phyloP scores from a whole-genome alignment of 345 rosid genomes.

The Murraya koenigii region DNA sequence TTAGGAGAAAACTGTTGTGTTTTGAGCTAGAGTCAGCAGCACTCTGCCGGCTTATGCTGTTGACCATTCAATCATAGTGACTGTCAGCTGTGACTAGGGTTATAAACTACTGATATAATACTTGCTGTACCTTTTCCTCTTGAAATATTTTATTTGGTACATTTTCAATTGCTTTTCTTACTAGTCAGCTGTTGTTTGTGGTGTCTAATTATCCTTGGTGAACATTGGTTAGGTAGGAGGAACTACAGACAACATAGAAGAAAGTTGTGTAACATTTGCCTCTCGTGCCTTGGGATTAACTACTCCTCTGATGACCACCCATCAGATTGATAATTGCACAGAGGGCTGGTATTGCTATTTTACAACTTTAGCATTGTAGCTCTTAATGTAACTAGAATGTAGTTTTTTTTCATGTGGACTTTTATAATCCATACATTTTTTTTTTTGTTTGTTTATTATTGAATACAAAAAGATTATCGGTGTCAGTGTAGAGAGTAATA shows the following conservation, averaged over 20 bases:
- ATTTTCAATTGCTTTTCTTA: not conserved
- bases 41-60: not conserved
- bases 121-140: not conserved
- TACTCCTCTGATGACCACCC: conserved; percentile 72
- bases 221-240: conserved; percentile 72
- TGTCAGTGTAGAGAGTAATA: not conserved
- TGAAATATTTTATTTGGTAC: not conserved
- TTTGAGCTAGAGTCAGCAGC: not conserved
- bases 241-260: conserved; percentile 87
- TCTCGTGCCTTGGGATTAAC: conserved; percentile 67
- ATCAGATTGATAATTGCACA: conserved; percentile 96
- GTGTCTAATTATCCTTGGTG: not conserved
- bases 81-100: not conserved
- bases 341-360: conserved; percentile 73
- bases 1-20: not conserved
- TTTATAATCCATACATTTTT: not conserved
- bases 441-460: not conserved
- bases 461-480: not conserved
- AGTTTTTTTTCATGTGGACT: not conserved
- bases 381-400: not conserved
- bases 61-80: not conserved
- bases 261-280: conserved; percentile 88
- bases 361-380: not conserved
- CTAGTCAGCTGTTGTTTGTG: not conserved
- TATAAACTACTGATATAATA: not conserved